Evolutionary conservation across 768 basidiomycete genomes (phyloP), one percentile per base, ranked within the genome.

Genomic region (Tricholoma bakamatsutake): DNA sequence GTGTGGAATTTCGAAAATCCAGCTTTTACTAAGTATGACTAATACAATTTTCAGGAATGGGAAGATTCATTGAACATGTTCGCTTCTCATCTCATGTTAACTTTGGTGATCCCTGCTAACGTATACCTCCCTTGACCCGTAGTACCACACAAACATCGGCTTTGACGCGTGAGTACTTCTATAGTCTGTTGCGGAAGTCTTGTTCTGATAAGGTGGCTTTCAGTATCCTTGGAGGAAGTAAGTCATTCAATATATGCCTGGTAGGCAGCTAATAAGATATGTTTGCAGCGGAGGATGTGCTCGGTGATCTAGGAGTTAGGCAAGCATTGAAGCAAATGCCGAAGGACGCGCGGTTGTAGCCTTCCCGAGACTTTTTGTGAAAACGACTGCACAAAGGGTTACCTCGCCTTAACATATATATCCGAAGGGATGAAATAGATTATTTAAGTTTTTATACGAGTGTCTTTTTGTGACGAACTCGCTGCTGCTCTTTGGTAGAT

Each of bases 1-100:
- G 83, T 84, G 82, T 15, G 31, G 65, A 45, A 9, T 9, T 59
- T 42, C 43, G 12, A 42, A 17, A 2, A 30, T n/a, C 1, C 1
- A 9, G 46, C n/a, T 45, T 13, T 7, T 30, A 11, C 15, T n/a
- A 6, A 28, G 8, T n/a, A 24, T 24, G 21, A 12, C 46, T 47
- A 5, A 47, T 30, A n/a, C 12, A n/a, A 15, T n/a, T 8, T 10
- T 42, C 18, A 52, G 52, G 52, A 52, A 52, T 52, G 52, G 52
- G 52, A 5, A 27, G 52, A 30, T 52, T 52, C 21, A 52, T 52
- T 13, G 52, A 52, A 52, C 52, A 52, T 42, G 52, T 52, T 42
- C 10, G 52, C 43, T 15, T 28, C 9, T 28, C 52, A 1, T 52
- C 13, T 52, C n/a, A 34, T 5, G 27, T 54, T 56, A n/a, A 4